Percentiles rank a stretch among this genome's conserved stretches.
phyloP scores from a whole-genome alignment of 2,329 filamentous ascomycete genomes.

The Trichoderma oligosporum region DNA sequence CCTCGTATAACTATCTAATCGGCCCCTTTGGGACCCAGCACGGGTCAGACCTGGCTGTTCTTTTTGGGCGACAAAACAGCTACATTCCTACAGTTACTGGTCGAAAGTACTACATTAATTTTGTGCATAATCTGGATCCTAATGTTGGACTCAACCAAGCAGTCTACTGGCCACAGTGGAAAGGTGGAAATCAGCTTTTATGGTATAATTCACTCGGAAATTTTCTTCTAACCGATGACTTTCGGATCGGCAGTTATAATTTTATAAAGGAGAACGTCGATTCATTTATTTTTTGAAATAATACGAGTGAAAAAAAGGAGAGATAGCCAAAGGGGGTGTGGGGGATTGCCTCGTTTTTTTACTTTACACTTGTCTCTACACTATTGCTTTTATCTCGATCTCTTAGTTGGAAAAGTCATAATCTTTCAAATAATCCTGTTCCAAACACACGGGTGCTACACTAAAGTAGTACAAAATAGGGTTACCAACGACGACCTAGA shows the following conservation, averaged over 20 bases:
- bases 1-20: constrained; percentile 60
- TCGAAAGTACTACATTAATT: constrained; percentile 68
- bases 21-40: constrained; percentile 75
- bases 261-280: constrained; percentile 28
- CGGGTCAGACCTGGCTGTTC: constrained; percentile 59
- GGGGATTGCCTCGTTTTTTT: too few species aligned
- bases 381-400: too few species aligned
- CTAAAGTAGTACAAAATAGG: too few species aligned
- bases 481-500: too few species aligned
- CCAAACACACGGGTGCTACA: too few species aligned
- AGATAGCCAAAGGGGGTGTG: too few species aligned
- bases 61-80: constrained; percentile 64
- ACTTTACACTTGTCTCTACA: too few species aligned
- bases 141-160: constrained; percentile 49
- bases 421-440: too few species aligned
- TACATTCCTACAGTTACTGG: constrained; percentile 57
- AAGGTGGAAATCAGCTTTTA: constrained; percentile 45
- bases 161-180: constrained; percentile 43
- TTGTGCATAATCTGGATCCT: constrained; percentile 66
- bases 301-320: too few species aligned
- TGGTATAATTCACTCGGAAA: constrained; percentile 39
- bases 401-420: too few species aligned
- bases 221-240: constrained; percentile 35
- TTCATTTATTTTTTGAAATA: constrained; percentile 27
- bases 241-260: constrained; percentile 31